Evolutionary conservation across 306 rosid species (phyloP).

Genomic region (Mimosa bimucronata): DNA sequence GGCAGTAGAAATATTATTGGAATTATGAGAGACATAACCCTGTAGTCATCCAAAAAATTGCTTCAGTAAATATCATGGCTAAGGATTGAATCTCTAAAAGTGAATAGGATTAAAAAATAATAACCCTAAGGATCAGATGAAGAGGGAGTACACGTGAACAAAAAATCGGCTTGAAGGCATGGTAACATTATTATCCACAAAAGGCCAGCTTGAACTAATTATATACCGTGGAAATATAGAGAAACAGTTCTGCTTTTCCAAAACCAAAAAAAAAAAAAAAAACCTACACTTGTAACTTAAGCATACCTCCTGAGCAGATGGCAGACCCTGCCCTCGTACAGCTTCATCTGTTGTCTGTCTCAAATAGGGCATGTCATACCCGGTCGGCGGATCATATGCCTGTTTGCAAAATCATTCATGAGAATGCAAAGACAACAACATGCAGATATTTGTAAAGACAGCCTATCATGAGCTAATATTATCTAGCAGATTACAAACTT

Average conservation of each 20-base stretch:
- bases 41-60: slow-evolving; percentile 40
- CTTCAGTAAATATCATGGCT: background rate
- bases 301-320: slow-evolving; percentile 82
- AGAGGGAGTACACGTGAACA: no score
- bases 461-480: background rate
- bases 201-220: background rate
- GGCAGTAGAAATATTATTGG: slow-evolving; percentile 65
- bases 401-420: slow-evolving; percentile 45
- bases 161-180: no score
- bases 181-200: no score
- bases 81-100: background rate
- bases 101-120: background rate
- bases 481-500: background rate
- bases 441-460: background rate
- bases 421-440: slow-evolving; percentile 30
- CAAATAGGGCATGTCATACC: slow-evolving; percentile 87
- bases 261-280: background rate
- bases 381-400: slow-evolving; percentile 88
- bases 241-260: background rate
- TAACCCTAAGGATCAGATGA: no score
- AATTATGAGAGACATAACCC: slow-evolving; percentile 64
- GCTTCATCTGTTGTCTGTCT: slow-evolving; percentile 85
- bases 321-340: slow-evolving; percentile 67
- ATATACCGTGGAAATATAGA: background rate
- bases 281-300: background rate